Conservation (phyloP, 257 asterid genomes). For the Eustoma russellianum region DNA sequence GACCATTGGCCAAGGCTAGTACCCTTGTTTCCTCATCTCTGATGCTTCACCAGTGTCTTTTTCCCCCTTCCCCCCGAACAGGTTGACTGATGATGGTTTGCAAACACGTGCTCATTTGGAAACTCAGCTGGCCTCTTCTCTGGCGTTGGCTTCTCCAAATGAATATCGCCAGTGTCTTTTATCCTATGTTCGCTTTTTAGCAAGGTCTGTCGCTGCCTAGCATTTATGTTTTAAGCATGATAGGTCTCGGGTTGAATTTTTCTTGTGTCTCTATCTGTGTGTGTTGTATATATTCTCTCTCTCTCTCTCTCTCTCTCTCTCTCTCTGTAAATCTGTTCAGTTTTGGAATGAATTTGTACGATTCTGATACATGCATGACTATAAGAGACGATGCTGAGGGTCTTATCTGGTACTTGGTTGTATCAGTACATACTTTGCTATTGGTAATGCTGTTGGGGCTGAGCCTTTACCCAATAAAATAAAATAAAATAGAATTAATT, state of each 20-base stretch:
- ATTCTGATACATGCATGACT: no score
- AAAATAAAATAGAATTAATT: no score
- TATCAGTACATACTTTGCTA: no score
- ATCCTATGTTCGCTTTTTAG: constrained; percentile 69
- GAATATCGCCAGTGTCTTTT: constrained; percentile 91
- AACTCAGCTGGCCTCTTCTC: constrained; percentile 86
- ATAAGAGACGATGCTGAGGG: no score
- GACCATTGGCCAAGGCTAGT: neutral
- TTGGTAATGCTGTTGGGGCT: no score
- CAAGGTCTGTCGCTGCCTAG: constrained; percentile 50
- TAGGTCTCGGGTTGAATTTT: neutral
- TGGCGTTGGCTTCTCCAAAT: constrained; percentile 76
- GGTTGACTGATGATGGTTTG: constrained; percentile 87
- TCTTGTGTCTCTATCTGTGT: neutral
- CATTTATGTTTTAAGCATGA: neutral
- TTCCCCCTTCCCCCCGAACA: constrained; percentile 29
- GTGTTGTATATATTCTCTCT: no score
- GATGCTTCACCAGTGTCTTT: constrained; percentile 13
- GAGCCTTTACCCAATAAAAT: no score
- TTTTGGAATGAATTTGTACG: no score
- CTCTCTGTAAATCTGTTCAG: no score
- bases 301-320: no score
- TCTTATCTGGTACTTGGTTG: no score
- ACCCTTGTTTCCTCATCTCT: neutral
- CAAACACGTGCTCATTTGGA: constrained; percentile 98